Conservation (phyloP, 768 basidiomycete species). For the Cubamyces sp. region DNA sequence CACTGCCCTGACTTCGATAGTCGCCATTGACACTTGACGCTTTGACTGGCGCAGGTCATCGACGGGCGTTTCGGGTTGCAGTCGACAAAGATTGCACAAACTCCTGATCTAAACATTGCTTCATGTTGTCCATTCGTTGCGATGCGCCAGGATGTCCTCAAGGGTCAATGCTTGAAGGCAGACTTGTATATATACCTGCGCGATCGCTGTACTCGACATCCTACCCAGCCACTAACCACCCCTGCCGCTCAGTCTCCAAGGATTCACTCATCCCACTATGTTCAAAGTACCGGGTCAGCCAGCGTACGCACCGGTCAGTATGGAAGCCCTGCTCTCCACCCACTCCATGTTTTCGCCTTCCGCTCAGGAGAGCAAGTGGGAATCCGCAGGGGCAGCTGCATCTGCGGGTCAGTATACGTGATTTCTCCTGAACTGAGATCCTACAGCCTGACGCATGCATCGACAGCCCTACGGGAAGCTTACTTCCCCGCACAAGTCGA, state of each 20-base stretch:
- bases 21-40: too few relatives aligned
- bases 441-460: neutral
- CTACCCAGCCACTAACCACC: too few relatives aligned
- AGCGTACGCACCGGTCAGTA: neutral
- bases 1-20: too few relatives aligned
- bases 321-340: slow-evolving; percentile 8
- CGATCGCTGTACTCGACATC: too few relatives aligned
- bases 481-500: neutral
- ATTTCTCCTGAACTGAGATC: neutral
- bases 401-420: slow-evolving; percentile 3
- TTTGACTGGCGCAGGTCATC: too few relatives aligned
- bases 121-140: too few relatives aligned
- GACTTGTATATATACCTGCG: too few relatives aligned
- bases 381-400: neutral
- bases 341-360: neutral
- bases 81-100: too few relatives aligned
- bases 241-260: neutral
- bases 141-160: too few relatives aligned
- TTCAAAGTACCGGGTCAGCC: neutral
- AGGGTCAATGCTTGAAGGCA: too few relatives aligned
- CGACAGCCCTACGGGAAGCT: neutral
- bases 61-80: too few relatives aligned
- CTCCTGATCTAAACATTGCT: too few relatives aligned
- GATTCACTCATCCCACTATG: neutral
- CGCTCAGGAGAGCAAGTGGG: neutral